phyloP scores from a whole-genome alignment of 495 filamentous ascomycete genomes.

The Amphirosellinia nigrospora region DNA sequence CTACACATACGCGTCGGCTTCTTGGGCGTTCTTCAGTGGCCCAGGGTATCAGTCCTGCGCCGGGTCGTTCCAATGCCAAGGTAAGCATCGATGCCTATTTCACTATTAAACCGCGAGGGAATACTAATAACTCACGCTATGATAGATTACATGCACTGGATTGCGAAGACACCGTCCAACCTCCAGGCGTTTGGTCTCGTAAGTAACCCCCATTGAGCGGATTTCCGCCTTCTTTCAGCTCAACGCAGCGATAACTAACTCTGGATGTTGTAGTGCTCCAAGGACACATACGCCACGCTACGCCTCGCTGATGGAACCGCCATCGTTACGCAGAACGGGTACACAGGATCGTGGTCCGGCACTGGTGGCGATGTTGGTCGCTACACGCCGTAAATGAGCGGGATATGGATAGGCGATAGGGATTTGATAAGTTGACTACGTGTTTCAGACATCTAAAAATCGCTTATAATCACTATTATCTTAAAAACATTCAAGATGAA shows the following conservation, averaged over 20 bases:
- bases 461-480: background rate
- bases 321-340: constrained; percentile 42
- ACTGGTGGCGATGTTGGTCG: constrained; percentile 58
- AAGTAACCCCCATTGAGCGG: background rate
- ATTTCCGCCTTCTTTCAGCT: background rate
- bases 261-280: constrained; percentile 35
- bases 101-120: background rate
- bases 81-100: constrained; percentile 30
- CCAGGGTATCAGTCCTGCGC: constrained; percentile 42
- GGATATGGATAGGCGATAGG: background rate
- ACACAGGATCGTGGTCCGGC: constrained; percentile 57
- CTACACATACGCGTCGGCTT: constrained; percentile 64
- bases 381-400: constrained; percentile 40
- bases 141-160: constrained; percentile 46
- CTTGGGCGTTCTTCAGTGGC: constrained; percentile 74
- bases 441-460: background rate
- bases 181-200: constrained; percentile 46
- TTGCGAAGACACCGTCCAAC: constrained; percentile 40
- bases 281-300: constrained; percentile 36
- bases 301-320: constrained; percentile 40
- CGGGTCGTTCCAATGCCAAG: constrained; percentile 42
- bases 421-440: background rate
- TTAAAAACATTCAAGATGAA: background rate
- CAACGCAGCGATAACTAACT: background rate
- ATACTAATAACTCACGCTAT: constrained; percentile 2